Base-by-base conservation (phyloP, 2,329 filamentous ascomycete genomes). In the Westerdykella sp. region DNA sequence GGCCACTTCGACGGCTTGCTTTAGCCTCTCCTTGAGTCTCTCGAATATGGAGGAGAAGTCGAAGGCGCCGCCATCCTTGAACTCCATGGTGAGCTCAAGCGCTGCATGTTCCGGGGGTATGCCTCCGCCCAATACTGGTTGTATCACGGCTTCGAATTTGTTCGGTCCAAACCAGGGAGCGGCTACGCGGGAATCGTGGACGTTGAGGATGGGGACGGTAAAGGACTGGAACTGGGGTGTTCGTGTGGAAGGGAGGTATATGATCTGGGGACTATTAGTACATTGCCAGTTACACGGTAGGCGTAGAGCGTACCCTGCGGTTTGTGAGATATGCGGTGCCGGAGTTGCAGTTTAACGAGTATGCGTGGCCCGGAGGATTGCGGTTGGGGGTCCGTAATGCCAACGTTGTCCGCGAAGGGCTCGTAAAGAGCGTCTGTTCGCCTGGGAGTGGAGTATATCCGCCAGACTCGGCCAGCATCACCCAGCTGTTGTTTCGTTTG, bases 101-200 rank as follows among this genome's bases (percentile, higher is more conserved):
- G 83, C 80, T 14, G 83, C 77, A 48, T 87, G 77, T 16, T 84
- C 78, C 5, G 83, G 70, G 1, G 90, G 87, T 40, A 96, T 86
- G 39, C 87, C 87, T 31, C 93, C 93, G 30, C 86, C 86, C 1
- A 84, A 72, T 18, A 95, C 87, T 1, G 91, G 88, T 56, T 85
- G 84, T 45, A 94, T 81, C 36, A 84, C 72, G 18, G 85, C 85
- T 43, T 81, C 81, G 90, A 90, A 97, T 52, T 86, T 84, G 74
- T 95, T 96, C 4, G 88, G 84, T 15, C 91, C 90, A 66, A 95
- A 95, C 75, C 90, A 95, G 28, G 91, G 90, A 2, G 90, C 87
- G 25, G 84, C 82, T 47, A 94, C 85, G 59, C 86, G 87, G 6
- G 85, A 85, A 67, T 97, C 91, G 67, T 87, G 80, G 36, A 95